These are phyloP conservation scores for Pleurotus giganteus DNA, from an alignment of 768 basidiomycete genomes.

Conservation along the genomic window DNA sequence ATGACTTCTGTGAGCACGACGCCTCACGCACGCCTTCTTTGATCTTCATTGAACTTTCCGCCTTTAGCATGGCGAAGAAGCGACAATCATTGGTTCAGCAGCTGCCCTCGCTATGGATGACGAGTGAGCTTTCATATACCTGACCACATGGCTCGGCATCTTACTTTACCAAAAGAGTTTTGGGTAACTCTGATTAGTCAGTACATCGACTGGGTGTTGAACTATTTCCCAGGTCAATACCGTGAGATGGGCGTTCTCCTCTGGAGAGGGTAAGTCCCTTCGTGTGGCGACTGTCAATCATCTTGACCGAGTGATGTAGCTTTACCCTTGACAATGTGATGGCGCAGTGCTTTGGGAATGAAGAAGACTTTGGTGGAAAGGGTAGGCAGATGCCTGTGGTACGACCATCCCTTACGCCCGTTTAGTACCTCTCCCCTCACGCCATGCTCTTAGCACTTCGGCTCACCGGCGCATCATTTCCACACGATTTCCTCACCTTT, in stretches of 20 bases:
- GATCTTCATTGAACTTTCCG: background rate
- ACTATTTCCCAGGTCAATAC: constrained; percentile 67
- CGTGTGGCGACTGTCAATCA: background rate
- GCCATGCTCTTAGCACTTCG: constrained; percentile 63
- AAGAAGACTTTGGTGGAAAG: constrained; percentile 76
- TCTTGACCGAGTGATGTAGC: background rate
- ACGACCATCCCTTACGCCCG: constrained; percentile 29
- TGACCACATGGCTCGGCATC: background rate
- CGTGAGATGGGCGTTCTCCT: constrained; percentile 89
- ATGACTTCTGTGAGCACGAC: constrained; percentile 74
- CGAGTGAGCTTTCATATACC: constrained; percentile 57
- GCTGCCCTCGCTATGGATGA: constrained; percentile 81
- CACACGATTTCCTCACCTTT: constrained; percentile 93
- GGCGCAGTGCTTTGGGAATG: constrained; percentile 90
- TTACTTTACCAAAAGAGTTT: constrained; percentile 47
- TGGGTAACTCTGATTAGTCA: constrained; percentile 45
- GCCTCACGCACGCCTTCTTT: background rate
- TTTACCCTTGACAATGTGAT: constrained; percentile 79
- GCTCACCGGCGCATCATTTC: constrained; percentile 81
- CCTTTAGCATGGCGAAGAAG: constrained; percentile 83
- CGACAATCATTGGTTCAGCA: constrained; percentile 84
- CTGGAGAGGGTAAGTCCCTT: constrained; percentile 57
- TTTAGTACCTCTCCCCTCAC: background rate
- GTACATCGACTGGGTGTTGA: background rate
- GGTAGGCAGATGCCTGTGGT: constrained; percentile 95